Conservation (phyloP, 257 asterid species). For the Solanum pennellii region DNA sequence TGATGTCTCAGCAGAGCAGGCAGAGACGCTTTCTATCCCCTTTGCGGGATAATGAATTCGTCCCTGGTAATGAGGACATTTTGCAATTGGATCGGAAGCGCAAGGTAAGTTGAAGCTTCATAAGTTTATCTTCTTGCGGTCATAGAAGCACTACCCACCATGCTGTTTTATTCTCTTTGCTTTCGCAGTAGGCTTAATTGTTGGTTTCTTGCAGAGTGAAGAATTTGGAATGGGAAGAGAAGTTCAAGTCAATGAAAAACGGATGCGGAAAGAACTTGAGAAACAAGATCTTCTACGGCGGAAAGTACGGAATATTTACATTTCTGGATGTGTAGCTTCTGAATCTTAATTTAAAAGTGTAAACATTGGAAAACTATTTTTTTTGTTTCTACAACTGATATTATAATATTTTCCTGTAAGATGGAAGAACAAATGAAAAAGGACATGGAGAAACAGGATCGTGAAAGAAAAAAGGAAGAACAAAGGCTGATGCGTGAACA, state of each 20-base stretch:
- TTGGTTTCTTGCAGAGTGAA: slow-evolving; percentile 37
- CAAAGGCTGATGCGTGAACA: slow-evolving; percentile 68
- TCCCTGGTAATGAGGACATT: slow-evolving; percentile 18
- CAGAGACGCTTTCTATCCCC: slow-evolving; percentile 21
- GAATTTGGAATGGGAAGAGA: slow-evolving; percentile 67
- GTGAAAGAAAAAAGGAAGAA: slow-evolving; percentile 87
- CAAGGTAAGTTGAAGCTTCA: slow-evolving; percentile 41
- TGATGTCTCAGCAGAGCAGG: slow-evolving; percentile 21
- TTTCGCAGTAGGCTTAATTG: background rate
- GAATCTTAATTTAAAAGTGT: background rate
- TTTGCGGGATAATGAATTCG: slow-evolving; percentile 9
- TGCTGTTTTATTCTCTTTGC: background rate
- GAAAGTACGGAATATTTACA: slow-evolving; percentile 38
- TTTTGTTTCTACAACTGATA: slow-evolving; percentile 9
- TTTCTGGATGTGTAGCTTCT: background rate
- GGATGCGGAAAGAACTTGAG: slow-evolving; percentile 72
- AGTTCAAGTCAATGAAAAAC: slow-evolving; percentile 65
- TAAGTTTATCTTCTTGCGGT: background rate
- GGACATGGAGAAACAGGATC: slow-evolving; percentile 90
- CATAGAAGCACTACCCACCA: background rate
- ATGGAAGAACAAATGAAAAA: slow-evolving; percentile 90
- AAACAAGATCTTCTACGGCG: slow-evolving; percentile 69
- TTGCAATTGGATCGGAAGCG: slow-evolving; percentile 23
- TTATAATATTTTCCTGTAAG: slow-evolving; percentile 20
- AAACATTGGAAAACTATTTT: background rate